phyloP scores from a whole-genome alignment of 495 filamentous ascomycete genomes.

The Umbilicaria muhlenbergii region DNA sequence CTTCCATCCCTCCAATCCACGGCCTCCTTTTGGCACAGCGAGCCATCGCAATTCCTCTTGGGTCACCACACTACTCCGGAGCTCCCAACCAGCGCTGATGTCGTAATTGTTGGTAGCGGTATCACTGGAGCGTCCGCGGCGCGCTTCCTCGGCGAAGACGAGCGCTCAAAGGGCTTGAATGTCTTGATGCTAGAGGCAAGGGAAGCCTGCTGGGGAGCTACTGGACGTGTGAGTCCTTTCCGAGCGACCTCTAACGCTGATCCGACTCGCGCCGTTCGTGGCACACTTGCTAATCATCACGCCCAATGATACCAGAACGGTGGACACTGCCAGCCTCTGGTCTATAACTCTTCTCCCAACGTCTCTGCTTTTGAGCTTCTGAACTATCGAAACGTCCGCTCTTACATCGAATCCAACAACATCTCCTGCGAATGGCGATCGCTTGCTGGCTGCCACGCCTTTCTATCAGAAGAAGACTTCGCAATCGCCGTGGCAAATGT shows the following conservation, averaged over 20 bases:
- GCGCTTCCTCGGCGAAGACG: conserved; percentile 37
- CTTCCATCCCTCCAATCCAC: conserved; percentile 33
- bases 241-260: background rate
- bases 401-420: conserved; percentile 30
- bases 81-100: conserved; percentile 41
- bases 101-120: conserved; percentile 59
- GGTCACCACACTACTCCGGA: conserved; percentile 42
- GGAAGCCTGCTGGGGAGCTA: conserved; percentile 67
- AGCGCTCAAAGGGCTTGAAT: conserved; percentile 18
- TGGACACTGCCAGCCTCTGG: conserved; percentile 53
- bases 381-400: conserved; percentile 36
- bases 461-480: conserved; percentile 32
- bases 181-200: conserved; percentile 67
- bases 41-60: conserved; percentile 34
- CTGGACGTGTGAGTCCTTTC: conserved; percentile 32
- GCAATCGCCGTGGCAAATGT: conserved; percentile 26
- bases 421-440: conserved; percentile 48
- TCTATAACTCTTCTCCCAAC: conserved; percentile 33
- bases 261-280: too few relatives aligned
- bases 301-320: conserved; percentile 36
- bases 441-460: conserved; percentile 35
- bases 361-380: conserved; percentile 48
- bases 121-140: conserved; percentile 57
- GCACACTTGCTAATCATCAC: background rate
- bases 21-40: conserved; percentile 57